Evolutionary conservation across 2,329 filamentous ascomycete species (phyloP).

Genomic region (Lachnellula cervina): DNA sequence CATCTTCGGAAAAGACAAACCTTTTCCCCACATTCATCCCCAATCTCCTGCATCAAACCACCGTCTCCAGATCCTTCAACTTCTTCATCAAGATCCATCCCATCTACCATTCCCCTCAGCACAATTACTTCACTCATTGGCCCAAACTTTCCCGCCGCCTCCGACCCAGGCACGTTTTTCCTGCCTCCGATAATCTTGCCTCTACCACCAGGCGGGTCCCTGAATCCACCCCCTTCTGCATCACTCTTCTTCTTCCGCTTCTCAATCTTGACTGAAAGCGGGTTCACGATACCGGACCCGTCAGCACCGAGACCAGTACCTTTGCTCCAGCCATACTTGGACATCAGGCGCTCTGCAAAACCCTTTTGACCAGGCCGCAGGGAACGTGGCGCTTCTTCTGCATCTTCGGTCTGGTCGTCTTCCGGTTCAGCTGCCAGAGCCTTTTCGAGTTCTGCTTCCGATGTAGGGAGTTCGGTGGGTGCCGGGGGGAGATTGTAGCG

Average conservation of each 20-base stretch:
- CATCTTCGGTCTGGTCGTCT: constrained; percentile 28
- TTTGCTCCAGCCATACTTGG: constrained; percentile 89
- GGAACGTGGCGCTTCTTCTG: constrained; percentile 46
- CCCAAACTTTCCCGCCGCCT: constrained; percentile 56
- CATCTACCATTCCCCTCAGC: constrained; percentile 78
- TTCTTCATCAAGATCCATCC: constrained; percentile 75
- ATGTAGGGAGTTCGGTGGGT: constrained; percentile 46
- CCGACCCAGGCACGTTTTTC: constrained; percentile 40
- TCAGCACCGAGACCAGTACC: constrained; percentile 82
- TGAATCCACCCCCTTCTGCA: constrained; percentile 73
- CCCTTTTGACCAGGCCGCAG: constrained; percentile 73
- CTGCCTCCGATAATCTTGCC: constrained; percentile 79
- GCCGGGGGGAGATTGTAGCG: constrained; percentile 58
- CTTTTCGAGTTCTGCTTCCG: constrained; percentile 47
- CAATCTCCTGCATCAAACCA: constrained; percentile 85
- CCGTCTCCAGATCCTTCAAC: constrained; percentile 57
- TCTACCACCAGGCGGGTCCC: constrained; percentile 56
- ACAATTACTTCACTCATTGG: constrained; percentile 78
- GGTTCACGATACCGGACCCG: constrained; percentile 76
- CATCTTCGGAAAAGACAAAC: constrained; percentile 34
- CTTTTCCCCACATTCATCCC: constrained; percentile 84
- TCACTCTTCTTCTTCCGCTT: constrained; percentile 77
- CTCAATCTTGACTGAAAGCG: constrained; percentile 77
- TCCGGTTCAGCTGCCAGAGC: constrained; percentile 35
- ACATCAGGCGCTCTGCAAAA: constrained; percentile 84